Evolutionary conservation across 1,139 yeast genomes (phyloP).

Genomic region (Geotrichum aggregatum): DNA sequence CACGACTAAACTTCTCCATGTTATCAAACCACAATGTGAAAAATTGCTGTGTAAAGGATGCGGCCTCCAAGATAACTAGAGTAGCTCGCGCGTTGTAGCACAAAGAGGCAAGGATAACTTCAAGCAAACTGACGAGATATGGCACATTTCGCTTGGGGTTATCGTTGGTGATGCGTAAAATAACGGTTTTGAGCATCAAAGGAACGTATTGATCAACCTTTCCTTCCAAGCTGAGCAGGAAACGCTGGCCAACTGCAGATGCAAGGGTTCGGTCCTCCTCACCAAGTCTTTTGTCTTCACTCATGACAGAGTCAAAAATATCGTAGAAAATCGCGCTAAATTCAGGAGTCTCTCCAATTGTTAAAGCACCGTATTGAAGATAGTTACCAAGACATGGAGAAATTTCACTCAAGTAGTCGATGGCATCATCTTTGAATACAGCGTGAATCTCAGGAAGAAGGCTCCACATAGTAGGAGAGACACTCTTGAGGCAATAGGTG

Average conservation of each 20-base stretch:
- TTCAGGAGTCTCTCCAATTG: slow-evolving; percentile 41
- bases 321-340: slow-evolving; percentile 31
- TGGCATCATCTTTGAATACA: slow-evolving; percentile 50
- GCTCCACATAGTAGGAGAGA: slow-evolving; percentile 76
- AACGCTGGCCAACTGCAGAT: slow-evolving; percentile 53
- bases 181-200: slow-evolving; percentile 40
- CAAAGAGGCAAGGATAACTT: slow-evolving; percentile 64
- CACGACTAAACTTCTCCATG: slow-evolving; percentile 59
- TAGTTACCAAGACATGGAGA: slow-evolving; percentile 72
- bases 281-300: slow-evolving; percentile 42
- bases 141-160: slow-evolving; percentile 37
- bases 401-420: slow-evolving; percentile 71
- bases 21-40: slow-evolving; percentile 65
- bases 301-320: slow-evolving; percentile 39
- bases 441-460: slow-evolving; percentile 54
- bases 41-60: slow-evolving; percentile 48
- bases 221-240: slow-evolving; percentile 47
- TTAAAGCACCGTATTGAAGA: slow-evolving; percentile 64
- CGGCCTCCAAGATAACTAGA: slow-evolving; percentile 49
- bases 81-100: slow-evolving; percentile 59
- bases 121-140: slow-evolving; percentile 55
- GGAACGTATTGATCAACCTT: slow-evolving; percentile 44
- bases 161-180: slow-evolving; percentile 32
- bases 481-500: slow-evolving; percentile 64
- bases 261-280: slow-evolving; percentile 50